Evolutionary conservation across 768 basidiomycete genomes (phyloP).

Genomic region (Fomitopsis pulvina): DNA sequence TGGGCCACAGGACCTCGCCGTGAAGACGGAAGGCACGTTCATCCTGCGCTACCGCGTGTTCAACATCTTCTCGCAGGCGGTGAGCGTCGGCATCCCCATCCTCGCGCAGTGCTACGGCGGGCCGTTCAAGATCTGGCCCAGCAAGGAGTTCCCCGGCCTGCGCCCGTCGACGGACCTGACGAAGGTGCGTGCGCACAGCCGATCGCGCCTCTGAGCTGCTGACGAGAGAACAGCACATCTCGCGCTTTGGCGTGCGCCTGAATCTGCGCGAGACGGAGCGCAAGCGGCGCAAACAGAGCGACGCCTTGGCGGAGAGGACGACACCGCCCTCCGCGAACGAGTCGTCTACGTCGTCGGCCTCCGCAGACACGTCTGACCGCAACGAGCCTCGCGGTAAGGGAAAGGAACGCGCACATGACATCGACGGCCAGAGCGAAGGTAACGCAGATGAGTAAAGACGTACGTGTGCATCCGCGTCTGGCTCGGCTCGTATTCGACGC

Average conservation of each 20-base stretch:
- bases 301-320: not conserved
- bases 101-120: conserved; percentile 64
- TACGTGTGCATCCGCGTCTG: too few species aligned
- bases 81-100: conserved; percentile 33
- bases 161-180: conserved; percentile 61
- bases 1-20: conserved; percentile 75
- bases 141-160: conserved; percentile 66
- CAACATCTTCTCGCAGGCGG: conserved; percentile 44
- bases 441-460: not conserved
- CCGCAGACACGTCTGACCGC: not conserved
- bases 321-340: not conserved
- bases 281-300: conserved; percentile 30
- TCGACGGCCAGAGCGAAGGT: not conserved
- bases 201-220: not conserved
- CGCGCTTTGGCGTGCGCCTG: conserved; percentile 50
- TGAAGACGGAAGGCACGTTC: conserved; percentile 61
- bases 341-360: not conserved
- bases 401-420: not conserved
- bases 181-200: conserved; percentile 35
- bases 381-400: not conserved
- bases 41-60: conserved; percentile 63
- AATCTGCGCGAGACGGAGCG: conserved; percentile 56
- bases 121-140: conserved; percentile 58
- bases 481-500: too few species aligned
- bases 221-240: conserved; percentile 33